A percentile compares a stretch with the other conserved stretches of the same genome.
Conservation (phyloP, 73 alveolate genomes). For the Urostyla sp. region DNA sequence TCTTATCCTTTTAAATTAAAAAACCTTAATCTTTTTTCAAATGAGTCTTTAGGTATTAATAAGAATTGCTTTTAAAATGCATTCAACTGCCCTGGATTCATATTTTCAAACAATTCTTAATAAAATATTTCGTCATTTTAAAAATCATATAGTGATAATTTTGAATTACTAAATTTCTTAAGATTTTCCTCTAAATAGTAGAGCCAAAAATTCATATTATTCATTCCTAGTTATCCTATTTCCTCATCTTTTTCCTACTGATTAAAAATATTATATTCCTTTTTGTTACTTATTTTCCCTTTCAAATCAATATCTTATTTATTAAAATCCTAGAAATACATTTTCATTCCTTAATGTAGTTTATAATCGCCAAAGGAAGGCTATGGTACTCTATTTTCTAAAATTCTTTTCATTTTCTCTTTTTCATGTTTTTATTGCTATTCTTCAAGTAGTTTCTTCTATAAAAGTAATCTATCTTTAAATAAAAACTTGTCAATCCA, state of each 20-base stretch:
- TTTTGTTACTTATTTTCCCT: no score
- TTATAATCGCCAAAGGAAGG: no score
- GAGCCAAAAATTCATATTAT: slow-evolving; percentile 42
- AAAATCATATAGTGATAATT: slow-evolving; percentile 30
- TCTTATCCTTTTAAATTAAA: background rate
- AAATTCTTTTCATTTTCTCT: background rate
- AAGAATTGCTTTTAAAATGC: slow-evolving; percentile 2
- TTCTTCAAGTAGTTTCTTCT: no score
- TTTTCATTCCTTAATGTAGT: no score
- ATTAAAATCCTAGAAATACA: no score
- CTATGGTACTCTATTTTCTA: background rate
- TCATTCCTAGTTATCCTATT: slow-evolving; percentile 13
- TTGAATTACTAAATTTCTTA: background rate
- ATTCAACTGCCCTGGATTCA: slow-evolving; percentile 13
- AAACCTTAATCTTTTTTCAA: background rate
- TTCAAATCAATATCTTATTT: no score
- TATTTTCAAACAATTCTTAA: background rate
- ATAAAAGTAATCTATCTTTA: no score
- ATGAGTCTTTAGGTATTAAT: background rate
- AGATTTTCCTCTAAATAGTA: slow-evolving; percentile 30
- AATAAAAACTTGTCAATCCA: background rate
- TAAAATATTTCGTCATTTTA: slow-evolving; percentile 9
- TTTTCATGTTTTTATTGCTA: no score
- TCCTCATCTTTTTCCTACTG: slow-evolving; percentile 26
- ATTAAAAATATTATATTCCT: background rate